Percentiles rank a stretch among this genome's conserved stretches.
Conservation (phyloP, 163 green algal genomes). For the Trebouxia gelatinosa region DNA sequence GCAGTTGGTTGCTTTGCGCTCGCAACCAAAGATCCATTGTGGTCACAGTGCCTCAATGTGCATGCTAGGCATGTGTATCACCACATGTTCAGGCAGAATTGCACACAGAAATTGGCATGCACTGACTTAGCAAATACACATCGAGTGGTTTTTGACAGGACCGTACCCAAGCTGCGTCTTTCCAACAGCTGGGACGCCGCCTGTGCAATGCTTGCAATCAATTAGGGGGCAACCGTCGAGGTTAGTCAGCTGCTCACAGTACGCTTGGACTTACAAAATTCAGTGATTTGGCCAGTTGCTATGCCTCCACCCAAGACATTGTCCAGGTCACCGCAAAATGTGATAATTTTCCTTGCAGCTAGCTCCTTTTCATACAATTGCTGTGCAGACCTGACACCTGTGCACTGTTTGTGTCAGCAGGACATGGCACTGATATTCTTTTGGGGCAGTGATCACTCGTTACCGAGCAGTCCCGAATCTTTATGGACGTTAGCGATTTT, state of each 20-base stretch:
- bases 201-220: slow-evolving; percentile 42
- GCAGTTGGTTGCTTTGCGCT: too few relatives aligned
- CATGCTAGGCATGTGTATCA: too few relatives aligned
- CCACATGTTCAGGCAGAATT: background rate
- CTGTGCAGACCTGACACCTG: slow-evolving; percentile 33
- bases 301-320: slow-evolving; percentile 76
- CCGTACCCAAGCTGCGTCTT: slow-evolving; percentile 88
- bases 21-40: too few relatives aligned
- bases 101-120: background rate
- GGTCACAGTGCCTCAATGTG: too few relatives aligned
- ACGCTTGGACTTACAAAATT: slow-evolving; percentile 71
- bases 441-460: background rate
- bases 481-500: slow-evolving; percentile 10
- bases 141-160: background rate
- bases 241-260: background rate
- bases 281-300: slow-evolving; percentile 67
- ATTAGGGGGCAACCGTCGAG: background rate
- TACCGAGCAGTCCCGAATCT: background rate
- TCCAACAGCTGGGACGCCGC: slow-evolving; percentile 81
- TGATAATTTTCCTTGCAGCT: slow-evolving; percentile 54
- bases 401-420: background rate
- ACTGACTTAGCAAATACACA: background rate
- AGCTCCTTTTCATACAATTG: slow-evolving; percentile 49
- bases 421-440: background rate
- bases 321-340: slow-evolving; percentile 72